Percentiles rank a stretch among this genome's conserved stretches.
Conservation (phyloP, 805 yeast species). For the Kluyveromyces aestuarii region DNA sequence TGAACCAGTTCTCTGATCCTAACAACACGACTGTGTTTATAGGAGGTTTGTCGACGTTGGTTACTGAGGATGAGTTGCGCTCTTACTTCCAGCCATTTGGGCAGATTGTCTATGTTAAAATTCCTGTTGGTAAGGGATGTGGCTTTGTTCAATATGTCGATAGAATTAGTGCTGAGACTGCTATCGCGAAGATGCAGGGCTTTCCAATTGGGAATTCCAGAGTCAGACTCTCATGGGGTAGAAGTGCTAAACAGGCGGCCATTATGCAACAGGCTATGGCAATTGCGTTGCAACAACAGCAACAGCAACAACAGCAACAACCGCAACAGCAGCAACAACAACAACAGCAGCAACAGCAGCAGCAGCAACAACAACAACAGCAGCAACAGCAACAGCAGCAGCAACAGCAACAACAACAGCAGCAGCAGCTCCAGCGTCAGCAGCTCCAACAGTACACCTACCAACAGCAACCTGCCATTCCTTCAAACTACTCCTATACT, state of each 20-base stretch:
- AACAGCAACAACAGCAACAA: constrained; percentile 13
- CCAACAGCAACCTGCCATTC: constrained; percentile 13
- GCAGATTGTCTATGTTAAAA: constrained; percentile 63
- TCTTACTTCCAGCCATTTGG: constrained; percentile 61
- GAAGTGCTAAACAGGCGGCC: constrained; percentile 33
- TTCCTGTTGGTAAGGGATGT: constrained; percentile 67
- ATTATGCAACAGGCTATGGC: constrained; percentile 12
- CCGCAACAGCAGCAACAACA: constrained; percentile 9
- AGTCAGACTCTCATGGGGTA: constrained; percentile 83
- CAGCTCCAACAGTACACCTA: constrained; percentile 8
- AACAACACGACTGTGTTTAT: constrained; percentile 69
- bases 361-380: constrained; percentile 7
- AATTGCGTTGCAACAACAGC: constrained; percentile 22
- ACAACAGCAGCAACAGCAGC: constrained; percentile 6
- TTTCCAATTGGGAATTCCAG: constrained; percentile 78
- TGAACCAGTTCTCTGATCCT: constrained; percentile 68
- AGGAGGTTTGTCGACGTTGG: constrained; percentile 50
- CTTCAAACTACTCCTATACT: constrained; percentile 6
- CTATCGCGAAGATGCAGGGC: constrained; percentile 84
- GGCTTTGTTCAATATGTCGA: constrained; percentile 80
- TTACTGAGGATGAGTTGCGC: constrained; percentile 54
- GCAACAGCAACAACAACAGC: constrained; percentile 8
- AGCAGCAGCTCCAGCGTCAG: constrained; percentile 6
- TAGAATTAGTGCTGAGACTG: constrained; percentile 75
- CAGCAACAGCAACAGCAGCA: constrained; percentile 16